phyloP scores from a whole-genome alignment of 345 rosid species.

The Alliaria petiolata region DNA sequence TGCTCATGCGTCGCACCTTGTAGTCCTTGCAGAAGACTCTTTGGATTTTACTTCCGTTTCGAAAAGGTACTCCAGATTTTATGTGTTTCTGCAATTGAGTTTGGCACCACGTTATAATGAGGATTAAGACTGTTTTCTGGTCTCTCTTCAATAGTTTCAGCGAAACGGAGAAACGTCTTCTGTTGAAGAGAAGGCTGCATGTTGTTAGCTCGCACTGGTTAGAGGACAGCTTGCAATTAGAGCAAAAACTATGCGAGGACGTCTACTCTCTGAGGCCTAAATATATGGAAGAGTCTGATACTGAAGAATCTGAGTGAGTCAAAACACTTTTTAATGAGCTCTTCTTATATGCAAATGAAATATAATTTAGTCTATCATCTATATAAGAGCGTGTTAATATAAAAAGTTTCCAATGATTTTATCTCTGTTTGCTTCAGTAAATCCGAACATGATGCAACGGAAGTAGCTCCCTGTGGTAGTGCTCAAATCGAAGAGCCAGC shows the following conservation, averaged over 20 bases:
- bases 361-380: neutral
- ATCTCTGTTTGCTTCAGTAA: conserved; percentile 37
- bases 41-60: conserved; percentile 43
- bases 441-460: conserved; percentile 33
- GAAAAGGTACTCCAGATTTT: conserved; percentile 39
- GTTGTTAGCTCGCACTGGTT: conserved; percentile 75
- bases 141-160: conserved; percentile 42
- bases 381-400: neutral
- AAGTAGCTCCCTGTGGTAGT: conserved; percentile 14
- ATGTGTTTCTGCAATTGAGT: neutral
- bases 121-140: neutral
- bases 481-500: conserved; percentile 17
- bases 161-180: conserved; percentile 39
- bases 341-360: neutral
- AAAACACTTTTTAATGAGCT: neutral
- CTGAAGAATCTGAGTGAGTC: conserved; percentile 47
- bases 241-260: conserved; percentile 59
- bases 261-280: conserved; percentile 54
- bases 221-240: conserved; percentile 60
- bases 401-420: neutral
- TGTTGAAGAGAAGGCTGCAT: conserved; percentile 45
- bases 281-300: conserved; percentile 36
- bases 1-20: conserved; percentile 66
- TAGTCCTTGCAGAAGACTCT: conserved; percentile 50
- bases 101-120: neutral